Base-by-base conservation (phyloP, 2,329 filamentous ascomycete species). In the Fusarium sp. region DNA sequence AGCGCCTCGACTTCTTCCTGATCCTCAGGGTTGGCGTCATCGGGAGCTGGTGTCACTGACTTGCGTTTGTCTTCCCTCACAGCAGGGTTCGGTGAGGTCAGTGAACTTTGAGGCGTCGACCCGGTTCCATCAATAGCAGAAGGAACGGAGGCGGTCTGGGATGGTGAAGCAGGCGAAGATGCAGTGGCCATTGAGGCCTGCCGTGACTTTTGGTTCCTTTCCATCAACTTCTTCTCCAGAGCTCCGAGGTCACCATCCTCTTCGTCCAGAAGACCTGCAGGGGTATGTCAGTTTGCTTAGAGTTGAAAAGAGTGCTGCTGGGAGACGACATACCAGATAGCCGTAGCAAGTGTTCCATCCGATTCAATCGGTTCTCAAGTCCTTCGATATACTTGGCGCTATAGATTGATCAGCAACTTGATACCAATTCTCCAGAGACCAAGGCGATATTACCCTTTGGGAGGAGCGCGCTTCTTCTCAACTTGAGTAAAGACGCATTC, bases 341-440 rank as follows among this genome's bases (percentile, higher is more conserved):
- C 75, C 94, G 91, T 76, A 98, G 85, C 67, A 99, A 85, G 73
- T 94, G 95, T 85, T 99, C 96, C 95, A 99, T 98, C 75, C 97
- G 92, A n/a, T 93, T 94, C 37, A 98, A 86, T 20, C 97, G 91
- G 81, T 98, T 98, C 85, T 99, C 96, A 57, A 99, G 88, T 14
- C 95, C 95, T 83, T 98, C 96, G 77, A 98, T 98, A 82, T 99
- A 99, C 84, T 98, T 98, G 64, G 97, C 97, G 68, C 95, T 97
- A 72, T 2, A 45, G 20, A 61, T 37, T 50, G 66, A 73, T 82
- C 67, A 81, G 74, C 61, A 68, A 61, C 41, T 45, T 25, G 13
- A 34, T 52, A 32, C 48, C 37, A 61, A 48, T 35, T 14, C 10
- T 14, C 10, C 43, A 14, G 43, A 27, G 27, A 27, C 16, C 34